These are phyloP conservation scores for Carex scoparia DNA, from an alignment of 176 grass and related monocot genomes.

Conservation along the genomic window DNA sequence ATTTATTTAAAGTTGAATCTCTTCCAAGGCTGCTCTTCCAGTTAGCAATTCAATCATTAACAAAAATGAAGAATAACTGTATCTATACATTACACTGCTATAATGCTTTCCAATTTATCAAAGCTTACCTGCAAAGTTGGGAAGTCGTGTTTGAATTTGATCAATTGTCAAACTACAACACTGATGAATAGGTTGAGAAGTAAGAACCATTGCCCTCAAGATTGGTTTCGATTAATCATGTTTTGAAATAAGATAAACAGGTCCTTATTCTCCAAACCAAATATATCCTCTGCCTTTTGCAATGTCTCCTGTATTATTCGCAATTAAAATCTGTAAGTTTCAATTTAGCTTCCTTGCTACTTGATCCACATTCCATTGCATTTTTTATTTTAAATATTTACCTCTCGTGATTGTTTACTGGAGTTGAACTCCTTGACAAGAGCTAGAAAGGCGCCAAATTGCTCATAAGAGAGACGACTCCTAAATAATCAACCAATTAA, in stretches of 20 bases:
- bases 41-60: conserved; percentile 12
- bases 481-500: conserved; percentile 33
- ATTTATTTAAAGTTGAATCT: conserved; percentile 1
- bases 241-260: conserved; percentile 79
- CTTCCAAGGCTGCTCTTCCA: neutral
- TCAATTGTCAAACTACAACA: conserved; percentile 15
- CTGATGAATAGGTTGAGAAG: conserved; percentile 5
- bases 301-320: conserved; percentile 61
- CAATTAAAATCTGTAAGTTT: conserved; percentile 8
- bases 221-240: conserved; percentile 66
- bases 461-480: conserved; percentile 82
- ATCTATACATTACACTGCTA: conserved; percentile 13
- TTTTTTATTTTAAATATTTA: conserved; percentile 28
- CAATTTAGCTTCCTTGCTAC: neutral
- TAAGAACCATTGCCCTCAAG: conserved; percentile 24
- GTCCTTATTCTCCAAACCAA: conserved; percentile 84
- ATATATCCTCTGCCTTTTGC: conserved; percentile 82
- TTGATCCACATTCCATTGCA: neutral
- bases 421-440: conserved; percentile 94
- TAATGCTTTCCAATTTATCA: conserved; percentile 12
- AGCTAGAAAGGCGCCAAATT: conserved; percentile 87
- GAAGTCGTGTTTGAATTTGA: conserved; percentile 14
- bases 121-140: conserved; percentile 3
- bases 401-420: conserved; percentile 74
- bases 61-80: neutral